phyloP scores from a whole-genome alignment of 140 eudicot genomes.

The Cichorium intybus region DNA sequence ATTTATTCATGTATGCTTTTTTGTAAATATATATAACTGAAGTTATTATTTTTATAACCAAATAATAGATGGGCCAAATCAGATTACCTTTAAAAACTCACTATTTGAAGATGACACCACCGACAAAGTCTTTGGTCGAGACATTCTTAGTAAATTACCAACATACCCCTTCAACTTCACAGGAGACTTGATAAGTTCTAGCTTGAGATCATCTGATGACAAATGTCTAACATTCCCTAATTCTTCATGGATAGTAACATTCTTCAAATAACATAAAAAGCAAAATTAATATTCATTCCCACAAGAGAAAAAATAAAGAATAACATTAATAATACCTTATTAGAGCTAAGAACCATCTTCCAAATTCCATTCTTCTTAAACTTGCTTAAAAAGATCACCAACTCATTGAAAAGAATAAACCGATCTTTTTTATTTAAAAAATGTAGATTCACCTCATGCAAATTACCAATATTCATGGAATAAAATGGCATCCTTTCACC shows the following conservation, averaged over 20 bases:
- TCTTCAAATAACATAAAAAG: constrained; percentile 28
- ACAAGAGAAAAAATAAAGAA: neutral
- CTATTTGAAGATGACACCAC: constrained; percentile 46
- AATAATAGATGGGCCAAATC: neutral
- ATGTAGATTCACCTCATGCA: constrained; percentile 40
- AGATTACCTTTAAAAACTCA: constrained; percentile 38
- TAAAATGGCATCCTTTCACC: constrained; percentile 48
- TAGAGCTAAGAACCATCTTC: constrained; percentile 35
- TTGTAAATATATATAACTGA: too few species aligned
- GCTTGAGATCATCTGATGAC: constrained; percentile 18
- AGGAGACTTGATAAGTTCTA: constrained; percentile 45
- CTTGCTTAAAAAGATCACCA: constrained; percentile 21
- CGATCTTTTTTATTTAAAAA: constrained; percentile 8
- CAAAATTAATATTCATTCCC: neutral
- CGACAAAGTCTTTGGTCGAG: constrained; percentile 34
- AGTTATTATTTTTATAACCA: neutral
- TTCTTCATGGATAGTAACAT: constrained; percentile 41
- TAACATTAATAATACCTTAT: constrained; percentile 36
- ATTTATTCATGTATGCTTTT: too few species aligned
- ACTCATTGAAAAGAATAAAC: neutral
- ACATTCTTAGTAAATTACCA: constrained; percentile 39
- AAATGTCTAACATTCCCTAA: constrained; percentile 17
- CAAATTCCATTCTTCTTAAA: constrained; percentile 31
- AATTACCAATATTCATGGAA: constrained; percentile 19
- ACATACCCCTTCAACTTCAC: constrained; percentile 30